These are phyloP conservation scores for Tetrahymena malaccensis DNA, from an alignment of 73 alveolate genomes.

Conservation along the genomic window DNA sequence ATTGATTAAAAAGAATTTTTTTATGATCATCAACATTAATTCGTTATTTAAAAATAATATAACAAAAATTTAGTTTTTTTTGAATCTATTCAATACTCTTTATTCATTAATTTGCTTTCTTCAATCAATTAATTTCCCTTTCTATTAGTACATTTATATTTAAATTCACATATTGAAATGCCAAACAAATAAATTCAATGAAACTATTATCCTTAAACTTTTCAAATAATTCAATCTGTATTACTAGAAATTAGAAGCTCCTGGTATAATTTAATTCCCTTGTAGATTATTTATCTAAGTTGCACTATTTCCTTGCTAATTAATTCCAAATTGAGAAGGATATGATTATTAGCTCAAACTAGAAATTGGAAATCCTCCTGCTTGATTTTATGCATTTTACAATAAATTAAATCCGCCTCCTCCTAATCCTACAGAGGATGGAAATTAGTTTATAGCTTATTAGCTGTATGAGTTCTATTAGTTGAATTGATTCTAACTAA, in stretches of 20 bases:
- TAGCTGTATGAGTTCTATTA: not conserved
- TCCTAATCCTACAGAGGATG: not conserved
- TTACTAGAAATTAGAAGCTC: not conserved
- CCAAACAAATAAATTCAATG: not conserved
- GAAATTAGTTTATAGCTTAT: not conserved
- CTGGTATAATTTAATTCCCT: not conserved
- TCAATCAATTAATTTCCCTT: not conserved
- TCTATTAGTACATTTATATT: not conserved
- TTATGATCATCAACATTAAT: not conserved
- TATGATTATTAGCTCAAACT: not conserved
- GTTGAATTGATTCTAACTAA: not conserved
- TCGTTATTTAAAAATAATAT: too few relatives aligned
- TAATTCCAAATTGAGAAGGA: not conserved
- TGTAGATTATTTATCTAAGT: not conserved
- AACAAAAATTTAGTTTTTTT: too few relatives aligned
- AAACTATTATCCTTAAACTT: not conserved
- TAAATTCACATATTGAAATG: too few relatives aligned
- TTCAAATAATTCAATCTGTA: not conserved
- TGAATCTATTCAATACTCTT: not conserved
- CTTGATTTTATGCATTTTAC: not conserved
- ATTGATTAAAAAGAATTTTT: not conserved
- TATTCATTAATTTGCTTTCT: not conserved
- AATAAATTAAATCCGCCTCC: not conserved
- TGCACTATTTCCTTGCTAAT: not conserved
- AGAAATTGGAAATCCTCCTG: not conserved